Percentiles rank a stretch among this genome's conserved stretches.
Evolutionary conservation across 768 basidiomycete genomes (phyloP).

Genomic region (Trametes cinnabarina): DNA sequence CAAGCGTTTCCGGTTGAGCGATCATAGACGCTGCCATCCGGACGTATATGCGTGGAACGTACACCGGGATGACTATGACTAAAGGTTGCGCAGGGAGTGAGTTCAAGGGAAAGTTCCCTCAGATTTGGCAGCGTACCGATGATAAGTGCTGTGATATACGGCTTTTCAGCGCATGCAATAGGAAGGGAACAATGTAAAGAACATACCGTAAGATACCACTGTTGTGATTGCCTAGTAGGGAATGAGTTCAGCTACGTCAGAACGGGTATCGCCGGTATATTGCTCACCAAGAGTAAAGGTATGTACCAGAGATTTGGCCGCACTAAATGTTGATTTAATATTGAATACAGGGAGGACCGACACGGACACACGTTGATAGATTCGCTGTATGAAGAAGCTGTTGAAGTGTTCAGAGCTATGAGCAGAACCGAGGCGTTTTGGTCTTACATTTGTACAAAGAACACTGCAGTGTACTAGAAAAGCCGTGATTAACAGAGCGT

Average conservation of each 20-base stretch:
- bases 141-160: background rate
- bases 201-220: background rate
- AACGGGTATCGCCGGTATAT: too few species aligned
- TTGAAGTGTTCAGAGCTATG: too few species aligned
- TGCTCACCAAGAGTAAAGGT: background rate
- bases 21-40: too few species aligned
- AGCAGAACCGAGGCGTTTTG: background rate
- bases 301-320: conserved; percentile 3
- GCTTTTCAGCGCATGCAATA: background rate
- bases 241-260: too few species aligned
- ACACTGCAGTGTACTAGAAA: background rate
- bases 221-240: background rate
- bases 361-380: background rate
- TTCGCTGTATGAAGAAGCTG: conserved; percentile 4
- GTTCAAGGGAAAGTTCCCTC: background rate
- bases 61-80: background rate
- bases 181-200: background rate
- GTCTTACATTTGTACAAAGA: background rate
- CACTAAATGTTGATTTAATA: background rate
- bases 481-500: too few species aligned
- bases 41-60: background rate
- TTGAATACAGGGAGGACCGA: background rate
- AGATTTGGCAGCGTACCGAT: background rate
- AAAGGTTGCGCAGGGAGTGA: background rate
- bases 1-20: too few species aligned